Evolutionary conservation across 2,329 filamentous ascomycete species (phyloP), one percentile per base, ranked within the genome.

Genomic region (Fusarium neocosmosporiellum): DNA sequence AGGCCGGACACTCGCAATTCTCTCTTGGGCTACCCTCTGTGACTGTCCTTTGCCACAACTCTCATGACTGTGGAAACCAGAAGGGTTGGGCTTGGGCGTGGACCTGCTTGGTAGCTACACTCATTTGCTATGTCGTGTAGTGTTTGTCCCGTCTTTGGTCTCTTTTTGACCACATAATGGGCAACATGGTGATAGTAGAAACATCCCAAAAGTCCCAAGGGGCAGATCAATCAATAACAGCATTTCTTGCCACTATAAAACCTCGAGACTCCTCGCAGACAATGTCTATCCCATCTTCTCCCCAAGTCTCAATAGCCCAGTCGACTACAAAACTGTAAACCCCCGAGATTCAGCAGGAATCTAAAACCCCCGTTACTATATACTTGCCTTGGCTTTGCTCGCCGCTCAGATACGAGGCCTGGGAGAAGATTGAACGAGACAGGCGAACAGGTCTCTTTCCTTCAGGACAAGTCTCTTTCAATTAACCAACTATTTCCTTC

Each of bases 191-290:
- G 27, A 31, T 50, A 5, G 46, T 31, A 50, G 18, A 50, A 50
- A 31, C 18, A n/a, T 5, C 5, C 4, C 27, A 5, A 29, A 31
- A 5, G 3, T 8, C 16, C 0, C 0, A 6, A 31, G 0, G 3
- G 5, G 3, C 3, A n/a, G 0, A 20, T 50, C 10, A 50, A 31
- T 31, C 46, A 50, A 50, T 29, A 5, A 4, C 3, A 18, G 3
- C 24, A 18, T 29, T 13, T 5, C 3, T 10, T 27, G 2, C 5
- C 18, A 31, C 11, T 50, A 50, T 50, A 50, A 50, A 50, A 8
- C 18, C 27, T 5, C 27, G 4, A 1, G 10, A 9, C 11, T 5
- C 10, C 11, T 20, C 46, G 3, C 9, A 46, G 24, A 7, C 3
- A 29, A 50, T 31, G 11, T 6, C 27, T 13, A 29, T 50, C 11